A percentile compares a stretch with the other conserved stretches of the same genome.
Conservation (phyloP, 106 monocot genomes). For the Dendrobium catenatum region DNA sequence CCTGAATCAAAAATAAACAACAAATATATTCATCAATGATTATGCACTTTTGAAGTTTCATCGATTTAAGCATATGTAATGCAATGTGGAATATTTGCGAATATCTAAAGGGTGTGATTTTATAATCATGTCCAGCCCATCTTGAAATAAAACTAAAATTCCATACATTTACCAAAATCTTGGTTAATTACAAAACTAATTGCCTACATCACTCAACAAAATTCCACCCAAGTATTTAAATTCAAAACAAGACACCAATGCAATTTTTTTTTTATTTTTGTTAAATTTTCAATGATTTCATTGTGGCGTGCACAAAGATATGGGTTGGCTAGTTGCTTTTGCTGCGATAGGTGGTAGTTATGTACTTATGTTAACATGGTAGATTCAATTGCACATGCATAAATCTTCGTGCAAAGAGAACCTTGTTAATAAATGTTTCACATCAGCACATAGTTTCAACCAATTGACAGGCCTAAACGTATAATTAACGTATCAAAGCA, state of each 20-base stretch:
- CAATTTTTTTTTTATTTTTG: background rate
- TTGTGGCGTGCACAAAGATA: background rate
- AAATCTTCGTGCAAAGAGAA: background rate
- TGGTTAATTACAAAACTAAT: background rate
- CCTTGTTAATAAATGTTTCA: background rate
- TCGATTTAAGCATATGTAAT: background rate
- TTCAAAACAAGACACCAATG: background rate
- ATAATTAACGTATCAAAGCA: background rate
- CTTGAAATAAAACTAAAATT: background rate
- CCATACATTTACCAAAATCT: background rate
- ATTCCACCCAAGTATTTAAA: background rate
- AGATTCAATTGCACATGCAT: background rate
- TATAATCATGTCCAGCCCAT: background rate
- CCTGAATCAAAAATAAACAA: slow-evolving; percentile 38
- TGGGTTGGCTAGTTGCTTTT: background rate
- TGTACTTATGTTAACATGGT: background rate
- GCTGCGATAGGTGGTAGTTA: background rate
- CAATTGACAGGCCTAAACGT: background rate
- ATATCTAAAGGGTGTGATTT: background rate
- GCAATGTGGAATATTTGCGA: background rate
- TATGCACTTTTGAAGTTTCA: background rate
- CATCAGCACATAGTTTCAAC: background rate
- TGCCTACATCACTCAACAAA: background rate
- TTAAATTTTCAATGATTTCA: background rate
- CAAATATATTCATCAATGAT: background rate